phyloP scores from a whole-genome alignment of 345 rosid species.

The Populus simonii region DNA sequence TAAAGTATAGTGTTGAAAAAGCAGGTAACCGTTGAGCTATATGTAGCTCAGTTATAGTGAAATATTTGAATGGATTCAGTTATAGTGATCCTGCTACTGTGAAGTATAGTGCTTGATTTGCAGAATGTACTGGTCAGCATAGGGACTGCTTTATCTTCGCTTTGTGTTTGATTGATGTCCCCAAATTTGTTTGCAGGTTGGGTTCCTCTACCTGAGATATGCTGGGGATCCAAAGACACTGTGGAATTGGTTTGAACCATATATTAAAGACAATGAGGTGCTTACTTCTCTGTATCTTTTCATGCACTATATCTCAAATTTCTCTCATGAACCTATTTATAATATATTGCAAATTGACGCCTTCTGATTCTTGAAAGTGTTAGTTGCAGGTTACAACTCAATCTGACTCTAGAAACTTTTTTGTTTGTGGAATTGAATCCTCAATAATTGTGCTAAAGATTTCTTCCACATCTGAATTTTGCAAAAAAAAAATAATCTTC shows the following conservation, averaged over 20 bases:
- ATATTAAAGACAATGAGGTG: slow-evolving; percentile 92
- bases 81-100: no score
- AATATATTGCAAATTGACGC: background rate
- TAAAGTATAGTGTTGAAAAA: no score
- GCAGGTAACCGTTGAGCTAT: background rate
- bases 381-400: background rate
- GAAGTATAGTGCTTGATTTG: slow-evolving; percentile 6
- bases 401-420: background rate
- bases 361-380: background rate
- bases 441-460: background rate
- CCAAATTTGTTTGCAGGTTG: slow-evolving; percentile 58
- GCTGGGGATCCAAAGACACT: slow-evolving; percentile 90
- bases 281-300: slow-evolving; percentile 22
- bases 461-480: background rate
- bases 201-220: slow-evolving; percentile 92
- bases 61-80: no score
- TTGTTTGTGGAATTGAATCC: background rate
- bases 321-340: background rate
- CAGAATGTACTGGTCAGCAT: background rate
- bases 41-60: no score
- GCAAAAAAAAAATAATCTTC: background rate
- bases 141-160: background rate
- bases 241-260: slow-evolving; percentile 95
- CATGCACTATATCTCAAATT: background rate
- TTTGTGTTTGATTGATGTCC: slow-evolving; percentile 10